phyloP scores from a whole-genome alignment of 768 basidiomycete genomes.

The Mycena chlorophos region DNA sequence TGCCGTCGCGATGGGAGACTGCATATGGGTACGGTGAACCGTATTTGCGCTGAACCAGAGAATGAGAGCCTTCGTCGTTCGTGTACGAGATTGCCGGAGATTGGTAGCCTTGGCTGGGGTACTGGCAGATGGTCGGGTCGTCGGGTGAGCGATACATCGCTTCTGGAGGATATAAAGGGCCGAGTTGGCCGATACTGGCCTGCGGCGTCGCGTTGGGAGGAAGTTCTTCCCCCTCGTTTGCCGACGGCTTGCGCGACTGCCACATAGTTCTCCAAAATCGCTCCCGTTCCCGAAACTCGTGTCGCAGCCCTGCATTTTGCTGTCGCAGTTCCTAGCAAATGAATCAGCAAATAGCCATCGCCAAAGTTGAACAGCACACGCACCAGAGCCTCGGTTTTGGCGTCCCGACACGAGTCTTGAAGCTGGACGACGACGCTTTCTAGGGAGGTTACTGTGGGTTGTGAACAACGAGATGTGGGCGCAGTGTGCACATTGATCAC shows the following conservation, averaged over 20 bases:
- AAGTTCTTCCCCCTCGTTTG: constrained; percentile 54
- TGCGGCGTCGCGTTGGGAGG: constrained; percentile 45
- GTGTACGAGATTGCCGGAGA: constrained; percentile 48
- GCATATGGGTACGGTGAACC: constrained; percentile 49
- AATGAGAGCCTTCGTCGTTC: constrained; percentile 33
- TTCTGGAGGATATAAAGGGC: constrained; percentile 34
- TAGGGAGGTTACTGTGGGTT: constrained; percentile 65
- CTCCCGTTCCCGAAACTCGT: constrained; percentile 71
- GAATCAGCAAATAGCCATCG: too few relatives aligned
- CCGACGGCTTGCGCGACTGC: constrained; percentile 64
- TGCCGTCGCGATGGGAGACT: constrained; percentile 39
- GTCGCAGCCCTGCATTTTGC: constrained; percentile 63
- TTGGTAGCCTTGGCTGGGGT: constrained; percentile 46
- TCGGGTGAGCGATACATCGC: constrained; percentile 53
- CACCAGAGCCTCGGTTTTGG: constrained; percentile 50
- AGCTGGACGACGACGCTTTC: constrained; percentile 84
- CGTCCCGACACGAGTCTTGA: constrained; percentile 76
- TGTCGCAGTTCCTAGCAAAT: constrained; percentile 52
- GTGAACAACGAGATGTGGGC: constrained; percentile 5
- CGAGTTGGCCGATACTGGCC: constrained; percentile 38
- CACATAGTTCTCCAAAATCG: constrained; percentile 71
- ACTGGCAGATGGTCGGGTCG: constrained; percentile 47
- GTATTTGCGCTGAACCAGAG: constrained; percentile 53
- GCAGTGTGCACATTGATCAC: constrained; percentile 15
- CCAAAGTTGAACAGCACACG: not conserved